Percentiles rank a stretch among this genome's conserved stretches.
Conservation (phyloP, 2,329 filamentous ascomycete species). For the Trichoderma semiorbis region DNA sequence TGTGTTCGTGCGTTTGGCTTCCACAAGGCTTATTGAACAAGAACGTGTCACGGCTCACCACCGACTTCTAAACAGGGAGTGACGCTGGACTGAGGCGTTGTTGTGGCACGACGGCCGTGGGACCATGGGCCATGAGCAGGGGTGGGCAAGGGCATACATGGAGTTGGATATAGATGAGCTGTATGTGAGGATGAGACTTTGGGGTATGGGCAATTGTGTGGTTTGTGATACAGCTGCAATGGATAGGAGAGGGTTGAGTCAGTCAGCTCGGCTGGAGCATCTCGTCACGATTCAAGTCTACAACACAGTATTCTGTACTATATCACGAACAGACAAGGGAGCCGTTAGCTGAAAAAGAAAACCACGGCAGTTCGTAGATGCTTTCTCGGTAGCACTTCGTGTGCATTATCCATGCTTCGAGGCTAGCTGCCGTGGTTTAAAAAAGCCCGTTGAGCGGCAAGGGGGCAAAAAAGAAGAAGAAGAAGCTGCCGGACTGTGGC, state of each 20-base stretch:
- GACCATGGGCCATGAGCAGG: neutral
- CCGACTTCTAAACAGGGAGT: neutral
- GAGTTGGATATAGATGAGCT: neutral
- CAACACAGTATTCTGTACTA: neutral
- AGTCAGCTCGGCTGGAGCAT: neutral
- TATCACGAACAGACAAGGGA: neutral
- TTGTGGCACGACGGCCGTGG: neutral
- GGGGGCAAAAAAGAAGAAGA: neutral
- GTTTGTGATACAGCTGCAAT: neutral
- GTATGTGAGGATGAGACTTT: neutral
- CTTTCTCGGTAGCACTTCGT: neutral
- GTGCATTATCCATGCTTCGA: neutral
- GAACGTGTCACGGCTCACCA: constrained; percentile 5
- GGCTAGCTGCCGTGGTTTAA: neutral
- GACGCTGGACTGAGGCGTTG: neutral
- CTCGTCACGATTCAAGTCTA: neutral
- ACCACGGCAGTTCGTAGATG: neutral
- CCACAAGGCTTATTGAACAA: constrained; percentile 3
- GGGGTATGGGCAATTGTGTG: neutral
- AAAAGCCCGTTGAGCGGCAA: neutral
- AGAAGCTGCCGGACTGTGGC: neutral
- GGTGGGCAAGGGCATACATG: neutral
- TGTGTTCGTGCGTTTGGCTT: neutral
- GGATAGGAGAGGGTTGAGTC: neutral
- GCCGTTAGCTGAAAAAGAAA: neutral